phyloP scores from a whole-genome alignment of 108 stramenopile species.

The Tribonema minus region DNA sequence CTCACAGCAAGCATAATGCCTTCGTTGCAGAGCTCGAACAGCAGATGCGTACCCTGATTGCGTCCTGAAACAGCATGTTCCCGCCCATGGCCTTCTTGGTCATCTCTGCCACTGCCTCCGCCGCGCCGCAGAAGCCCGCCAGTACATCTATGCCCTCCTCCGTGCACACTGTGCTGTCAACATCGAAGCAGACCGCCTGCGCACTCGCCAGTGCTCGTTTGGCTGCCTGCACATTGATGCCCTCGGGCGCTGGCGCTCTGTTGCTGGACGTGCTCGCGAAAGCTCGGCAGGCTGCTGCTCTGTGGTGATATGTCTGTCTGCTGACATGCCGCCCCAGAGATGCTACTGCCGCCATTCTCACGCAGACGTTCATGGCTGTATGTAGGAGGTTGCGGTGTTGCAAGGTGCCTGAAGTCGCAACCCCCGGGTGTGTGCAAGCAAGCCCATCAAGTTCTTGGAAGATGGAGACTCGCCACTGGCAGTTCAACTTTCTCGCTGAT shows the following conservation, averaged over 20 bases:
- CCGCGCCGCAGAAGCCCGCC: constrained; percentile 86
- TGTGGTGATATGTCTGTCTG: too few relatives aligned
- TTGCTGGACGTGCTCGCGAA: not conserved
- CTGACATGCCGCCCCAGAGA: too few relatives aligned
- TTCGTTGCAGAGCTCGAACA: too few relatives aligned
- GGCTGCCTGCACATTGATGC: not conserved
- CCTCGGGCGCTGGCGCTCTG: not conserved
- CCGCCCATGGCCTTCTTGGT: constrained; percentile 94
- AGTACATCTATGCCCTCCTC: constrained; percentile 98
- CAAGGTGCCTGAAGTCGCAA: too few relatives aligned
- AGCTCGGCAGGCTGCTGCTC: not conserved
- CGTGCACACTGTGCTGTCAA: constrained; percentile 89
- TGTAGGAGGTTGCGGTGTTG: too few relatives aligned
- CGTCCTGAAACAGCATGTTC: constrained; percentile 89
- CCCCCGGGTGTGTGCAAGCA: too few relatives aligned
- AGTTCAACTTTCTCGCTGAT: too few relatives aligned
- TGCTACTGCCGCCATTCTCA: too few relatives aligned
- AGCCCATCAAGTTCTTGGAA: too few relatives aligned
- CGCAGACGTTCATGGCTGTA: too few relatives aligned
- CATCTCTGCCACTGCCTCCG: constrained; percentile 78
- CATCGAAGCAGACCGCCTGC: constrained; percentile 93
- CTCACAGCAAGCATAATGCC: too few relatives aligned
- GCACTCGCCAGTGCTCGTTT: not conserved
- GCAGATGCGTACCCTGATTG: constrained; percentile 23
- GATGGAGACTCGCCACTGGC: too few relatives aligned